Conservation (phyloP, 768 basidiomycete species). For the Lactarius trivialis region DNA sequence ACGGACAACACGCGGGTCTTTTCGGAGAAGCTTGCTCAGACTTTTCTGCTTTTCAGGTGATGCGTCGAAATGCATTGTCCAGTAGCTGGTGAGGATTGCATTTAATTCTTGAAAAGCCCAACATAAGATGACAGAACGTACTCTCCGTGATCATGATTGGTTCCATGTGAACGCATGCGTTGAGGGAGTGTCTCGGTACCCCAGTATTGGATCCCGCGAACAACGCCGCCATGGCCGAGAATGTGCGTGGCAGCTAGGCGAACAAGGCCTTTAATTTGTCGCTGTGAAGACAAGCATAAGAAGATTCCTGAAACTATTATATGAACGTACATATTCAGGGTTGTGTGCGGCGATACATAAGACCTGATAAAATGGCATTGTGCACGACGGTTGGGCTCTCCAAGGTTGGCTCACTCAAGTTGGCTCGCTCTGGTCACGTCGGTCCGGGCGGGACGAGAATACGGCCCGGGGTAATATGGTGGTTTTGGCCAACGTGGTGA, state of each 20-base stretch:
- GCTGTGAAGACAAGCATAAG: constrained; percentile 35
- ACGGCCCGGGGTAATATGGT: not conserved
- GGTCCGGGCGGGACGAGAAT: not conserved
- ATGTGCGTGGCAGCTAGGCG: constrained; percentile 64
- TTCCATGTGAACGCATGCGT: constrained; percentile 59
- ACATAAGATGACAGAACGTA: constrained; percentile 38
- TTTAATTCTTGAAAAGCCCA: constrained; percentile 10
- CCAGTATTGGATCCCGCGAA: constrained; percentile 70
- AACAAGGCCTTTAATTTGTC: constrained; percentile 69
- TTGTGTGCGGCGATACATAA: constrained; percentile 77
- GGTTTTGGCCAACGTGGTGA: not conserved
- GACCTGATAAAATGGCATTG: constrained; percentile 87
- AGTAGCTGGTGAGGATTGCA: constrained; percentile 50
- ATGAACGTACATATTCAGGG: constrained; percentile 55
- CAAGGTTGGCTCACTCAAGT: not conserved
- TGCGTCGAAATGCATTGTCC: constrained; percentile 87
- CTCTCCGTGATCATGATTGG: constrained; percentile 62
- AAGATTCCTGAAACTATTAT: not conserved
- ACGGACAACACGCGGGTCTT: constrained; percentile 77
- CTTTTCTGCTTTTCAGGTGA: constrained; percentile 61
- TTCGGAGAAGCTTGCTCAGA: constrained; percentile 61
- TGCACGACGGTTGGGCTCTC: constrained; percentile 20
- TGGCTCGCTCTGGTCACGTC: not conserved
- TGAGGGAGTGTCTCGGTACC: constrained; percentile 70
- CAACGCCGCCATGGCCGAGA: constrained; percentile 71